Conservation (phyloP, 805 yeast genomes). For the Suhomyces vadensis region DNA sequence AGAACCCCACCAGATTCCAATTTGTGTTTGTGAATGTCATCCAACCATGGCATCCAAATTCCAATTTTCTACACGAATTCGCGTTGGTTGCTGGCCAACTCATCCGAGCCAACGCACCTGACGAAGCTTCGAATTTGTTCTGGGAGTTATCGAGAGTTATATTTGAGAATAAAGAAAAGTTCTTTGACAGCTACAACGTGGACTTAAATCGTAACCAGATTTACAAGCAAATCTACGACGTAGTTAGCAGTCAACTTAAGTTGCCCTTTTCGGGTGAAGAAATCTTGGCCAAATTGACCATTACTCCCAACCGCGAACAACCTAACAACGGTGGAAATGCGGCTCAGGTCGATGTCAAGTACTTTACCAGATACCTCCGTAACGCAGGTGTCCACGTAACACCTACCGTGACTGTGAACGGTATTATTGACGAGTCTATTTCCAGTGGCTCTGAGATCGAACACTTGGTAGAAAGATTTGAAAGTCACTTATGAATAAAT, state of each 20-base stretch:
- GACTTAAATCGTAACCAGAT: conserved; percentile 56
- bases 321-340: conserved; percentile 58
- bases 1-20: conserved; percentile 52
- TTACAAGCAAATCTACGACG: conserved; percentile 45
- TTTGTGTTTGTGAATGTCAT: conserved; percentile 69
- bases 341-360: conserved; percentile 64
- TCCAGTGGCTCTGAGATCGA: conserved; percentile 62
- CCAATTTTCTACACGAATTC: conserved; percentile 68
- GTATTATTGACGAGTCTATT: conserved; percentile 56
- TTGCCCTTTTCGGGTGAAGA: conserved; percentile 33
- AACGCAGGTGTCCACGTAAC: conserved; percentile 83
- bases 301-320: conserved; percentile 26
- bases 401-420: conserved; percentile 75
- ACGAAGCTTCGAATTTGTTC: conserved; percentile 27
- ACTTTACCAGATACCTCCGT: conserved; percentile 70
- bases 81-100: conserved; percentile 69
- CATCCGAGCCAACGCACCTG: conserved; percentile 39
- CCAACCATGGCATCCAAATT: conserved; percentile 92
- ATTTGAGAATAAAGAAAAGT: conserved; percentile 54
- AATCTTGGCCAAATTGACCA: conserved; percentile 38
- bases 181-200: conserved; percentile 62
- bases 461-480: conserved; percentile 43
- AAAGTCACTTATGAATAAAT: conserved; percentile 21
- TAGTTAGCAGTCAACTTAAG: conserved; percentile 34
- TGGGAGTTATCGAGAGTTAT: conserved; percentile 55